Percentiles rank a stretch among this genome's conserved stretches.
Conservation (phyloP, 306 rosid genomes). For the Geum urbanum region DNA sequence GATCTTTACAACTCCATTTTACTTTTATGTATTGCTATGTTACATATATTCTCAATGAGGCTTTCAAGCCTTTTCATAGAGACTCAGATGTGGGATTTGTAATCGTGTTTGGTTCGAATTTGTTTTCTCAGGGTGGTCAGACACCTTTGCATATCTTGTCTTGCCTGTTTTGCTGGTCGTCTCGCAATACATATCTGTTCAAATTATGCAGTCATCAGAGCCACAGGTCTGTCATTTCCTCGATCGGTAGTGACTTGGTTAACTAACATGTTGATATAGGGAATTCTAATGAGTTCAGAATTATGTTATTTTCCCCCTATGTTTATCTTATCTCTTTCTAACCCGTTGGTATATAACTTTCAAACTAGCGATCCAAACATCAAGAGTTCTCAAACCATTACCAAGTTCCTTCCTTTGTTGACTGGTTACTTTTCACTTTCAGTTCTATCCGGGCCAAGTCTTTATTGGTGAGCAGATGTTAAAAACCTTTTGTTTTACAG, state of each 20-base stretch:
- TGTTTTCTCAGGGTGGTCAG: slow-evolving; percentile 80
- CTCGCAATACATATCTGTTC: slow-evolving; percentile 90
- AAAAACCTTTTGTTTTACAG: slow-evolving; percentile 16
- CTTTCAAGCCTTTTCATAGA: neutral
- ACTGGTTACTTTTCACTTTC: slow-evolving; percentile 96
- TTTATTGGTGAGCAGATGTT: slow-evolving; percentile 71
- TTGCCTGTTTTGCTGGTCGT: slow-evolving; percentile 75
- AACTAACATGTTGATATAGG: slow-evolving; percentile 10
- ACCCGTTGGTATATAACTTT: slow-evolving; percentile 17
- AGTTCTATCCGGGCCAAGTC: slow-evolving; percentile 98
- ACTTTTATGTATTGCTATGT: neutral
- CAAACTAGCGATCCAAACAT: slow-evolving; percentile 81
- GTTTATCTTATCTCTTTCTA: neutral
- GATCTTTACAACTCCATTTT: slow-evolving; percentile 16
- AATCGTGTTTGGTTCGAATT: neutral
- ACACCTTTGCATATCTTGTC: slow-evolving; percentile 93
- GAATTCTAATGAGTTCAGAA: neutral
- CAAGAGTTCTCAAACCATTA: slow-evolving; percentile 81
- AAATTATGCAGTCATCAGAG: slow-evolving; percentile 92
- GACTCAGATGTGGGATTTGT: neutral
- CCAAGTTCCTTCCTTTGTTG: slow-evolving; percentile 84
- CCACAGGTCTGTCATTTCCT: slow-evolving; percentile 70
- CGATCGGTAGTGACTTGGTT: slow-evolving; percentile 12
- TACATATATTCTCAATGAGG: neutral
- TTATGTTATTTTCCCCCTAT: neutral